Percentiles rank a stretch among this genome's conserved stretches.
These are phyloP conservation scores for Russula sp. DNA, from an alignment of 768 basidiomycete species.

Conservation along the genomic window DNA sequence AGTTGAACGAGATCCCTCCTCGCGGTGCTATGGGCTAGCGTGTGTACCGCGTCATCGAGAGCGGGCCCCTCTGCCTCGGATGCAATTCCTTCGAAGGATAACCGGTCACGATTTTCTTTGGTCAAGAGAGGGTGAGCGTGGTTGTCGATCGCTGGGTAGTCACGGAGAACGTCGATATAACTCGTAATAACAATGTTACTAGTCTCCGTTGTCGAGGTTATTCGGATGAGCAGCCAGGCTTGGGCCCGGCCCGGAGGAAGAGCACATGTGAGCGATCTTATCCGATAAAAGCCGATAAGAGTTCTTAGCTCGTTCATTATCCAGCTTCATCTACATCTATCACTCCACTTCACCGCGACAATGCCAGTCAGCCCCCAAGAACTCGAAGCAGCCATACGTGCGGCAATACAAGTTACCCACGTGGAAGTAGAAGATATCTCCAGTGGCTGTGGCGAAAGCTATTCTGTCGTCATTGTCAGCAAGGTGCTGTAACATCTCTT, in stretches of 20 bases:
- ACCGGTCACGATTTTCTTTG: slow-evolving; percentile 33
- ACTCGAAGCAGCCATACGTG: slow-evolving; percentile 56
- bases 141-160: slow-evolving; percentile 64
- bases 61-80: slow-evolving; percentile 59
- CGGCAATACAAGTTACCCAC: slow-evolving; percentile 55
- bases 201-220: too few species aligned
- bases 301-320: too few species aligned
- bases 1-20: slow-evolving; percentile 47
- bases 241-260: background rate
- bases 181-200: too few species aligned
- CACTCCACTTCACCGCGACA: background rate
- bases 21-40: slow-evolving; percentile 54
- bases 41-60: slow-evolving; percentile 42
- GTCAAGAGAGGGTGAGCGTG: slow-evolving; percentile 69
- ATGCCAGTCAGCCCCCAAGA: slow-evolving; percentile 57
- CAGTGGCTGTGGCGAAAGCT: slow-evolving; percentile 75
- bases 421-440: slow-evolving; percentile 73
- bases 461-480: slow-evolving; percentile 68
- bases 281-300: slow-evolving; percentile 6
- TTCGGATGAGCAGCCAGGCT: too few species aligned
- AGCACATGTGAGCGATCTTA: too few species aligned
- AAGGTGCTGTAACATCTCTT: slow-evolving; percentile 38
- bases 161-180: slow-evolving; percentile 11
- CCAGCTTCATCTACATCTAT: background rate
- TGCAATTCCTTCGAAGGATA: slow-evolving; percentile 57